These are phyloP conservation scores for Kuraishia ogatae DNA, from an alignment of 805 yeast genomes.

Conservation along the genomic window DNA sequence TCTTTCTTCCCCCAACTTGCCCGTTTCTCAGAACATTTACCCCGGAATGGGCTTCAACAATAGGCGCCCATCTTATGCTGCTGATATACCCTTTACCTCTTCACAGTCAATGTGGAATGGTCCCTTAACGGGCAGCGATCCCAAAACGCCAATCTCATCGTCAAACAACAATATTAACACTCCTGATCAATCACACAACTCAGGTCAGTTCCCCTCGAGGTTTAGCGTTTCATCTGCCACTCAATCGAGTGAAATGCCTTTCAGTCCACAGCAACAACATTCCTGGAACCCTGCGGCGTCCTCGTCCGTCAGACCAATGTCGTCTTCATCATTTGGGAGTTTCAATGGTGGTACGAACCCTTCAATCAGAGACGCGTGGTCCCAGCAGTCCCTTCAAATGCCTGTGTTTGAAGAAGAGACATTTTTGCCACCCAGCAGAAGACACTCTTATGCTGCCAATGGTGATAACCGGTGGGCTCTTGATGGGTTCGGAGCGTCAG, in stretches of 20 bases:
- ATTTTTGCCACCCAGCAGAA: constrained; percentile 4
- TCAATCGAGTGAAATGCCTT: background rate
- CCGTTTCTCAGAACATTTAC: background rate
- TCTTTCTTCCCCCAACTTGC: background rate
- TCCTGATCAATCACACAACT: background rate
- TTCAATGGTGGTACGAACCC: background rate
- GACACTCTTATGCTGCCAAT: constrained; percentile 10
- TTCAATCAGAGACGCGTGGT: background rate
- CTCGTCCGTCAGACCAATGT: background rate
- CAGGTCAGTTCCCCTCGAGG: background rate
- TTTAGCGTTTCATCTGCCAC: background rate
- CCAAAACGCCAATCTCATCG: background rate
- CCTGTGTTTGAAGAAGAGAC: background rate
- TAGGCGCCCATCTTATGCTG: background rate
- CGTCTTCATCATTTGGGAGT: background rate
- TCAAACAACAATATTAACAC: background rate
- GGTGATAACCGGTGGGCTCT: constrained; percentile 8
- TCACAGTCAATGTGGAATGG: background rate
- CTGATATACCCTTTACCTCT: background rate
- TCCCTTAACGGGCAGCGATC: background rate
- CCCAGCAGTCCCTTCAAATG: background rate
- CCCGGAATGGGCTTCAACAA: constrained; percentile 1
- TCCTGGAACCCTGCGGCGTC: background rate
- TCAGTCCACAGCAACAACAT: background rate
- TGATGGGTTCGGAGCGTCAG: constrained; percentile 3